Base-by-base conservation (phyloP, 352 stramenopile species). In the Aphanomyces stellatus region DNA sequence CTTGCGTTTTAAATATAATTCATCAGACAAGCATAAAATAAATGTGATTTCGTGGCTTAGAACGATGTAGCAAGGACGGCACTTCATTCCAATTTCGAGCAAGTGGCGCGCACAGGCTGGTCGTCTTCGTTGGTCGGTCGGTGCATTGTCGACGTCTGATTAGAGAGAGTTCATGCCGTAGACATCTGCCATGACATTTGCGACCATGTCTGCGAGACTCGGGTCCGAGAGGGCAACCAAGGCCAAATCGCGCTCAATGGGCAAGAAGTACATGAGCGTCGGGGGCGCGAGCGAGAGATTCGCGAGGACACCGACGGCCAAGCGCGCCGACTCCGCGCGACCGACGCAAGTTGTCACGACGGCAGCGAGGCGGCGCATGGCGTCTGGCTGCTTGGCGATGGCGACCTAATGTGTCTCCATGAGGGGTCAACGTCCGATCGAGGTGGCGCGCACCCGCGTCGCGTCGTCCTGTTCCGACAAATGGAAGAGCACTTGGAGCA, bases 141-240 rank as follows among this genome's bases (percentile, higher is more conserved):
- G 13, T 53, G 19, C 11, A 28, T 53, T 22, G 13, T 10, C 46
- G 13, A 19, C 17, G 22, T 53, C 22, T 57, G 17, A 57, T 19
- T n/a, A n/a, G n/a, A 90, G 62, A n/a, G 85, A 83, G 62, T 92
- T 82, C 81, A 92, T 92, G 37, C 84, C 84, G 65, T 85, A 91
- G 3, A 91, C 85, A 43, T 93, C 82, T 4, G 80, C 82, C 28
- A 90, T 76, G 49, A 93, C 76, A 69, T 90, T 93, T 61, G 81
- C 88, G 46, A 93, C 77, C 61, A 93, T 85, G 46, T 90, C 82
- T 17, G 82, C 79, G 17, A 93, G 81, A 51, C 82, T 93, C 31
- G 78, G 74, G 59, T 93, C 85, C 19, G 82, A 89, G 53, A 80
- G 90, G 8, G 82, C 79, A 2, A 89, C 77, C 5, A 90, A 71